Evolutionary conservation across 139 green algal genomes (phyloP).

Genomic region (Chlamydomonas sp.): DNA sequence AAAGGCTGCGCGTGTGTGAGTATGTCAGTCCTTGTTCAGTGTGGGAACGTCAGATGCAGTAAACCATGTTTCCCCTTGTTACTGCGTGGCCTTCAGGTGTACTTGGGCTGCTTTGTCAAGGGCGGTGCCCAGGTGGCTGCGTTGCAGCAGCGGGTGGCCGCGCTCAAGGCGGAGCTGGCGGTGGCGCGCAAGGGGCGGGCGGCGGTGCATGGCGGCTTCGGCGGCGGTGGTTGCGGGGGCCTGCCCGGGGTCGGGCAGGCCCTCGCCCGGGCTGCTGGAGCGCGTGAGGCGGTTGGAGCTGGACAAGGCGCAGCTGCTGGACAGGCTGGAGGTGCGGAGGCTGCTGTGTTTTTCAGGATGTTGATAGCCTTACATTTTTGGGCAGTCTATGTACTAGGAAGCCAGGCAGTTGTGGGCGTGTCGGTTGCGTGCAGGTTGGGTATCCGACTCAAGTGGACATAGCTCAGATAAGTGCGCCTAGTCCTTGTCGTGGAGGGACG

Average conservation of each 20-base stretch:
- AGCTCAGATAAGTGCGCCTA: too few relatives aligned
- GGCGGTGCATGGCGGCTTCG: background rate
- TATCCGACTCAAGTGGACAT: too few relatives aligned
- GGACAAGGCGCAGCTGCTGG: constrained; percentile 43
- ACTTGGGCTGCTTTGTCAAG: constrained; percentile 4
- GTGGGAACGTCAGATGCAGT: too few relatives aligned
- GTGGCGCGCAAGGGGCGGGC: background rate
- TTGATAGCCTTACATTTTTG: too few relatives aligned
- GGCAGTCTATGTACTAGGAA: too few relatives aligned
- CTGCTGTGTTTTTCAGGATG: background rate
- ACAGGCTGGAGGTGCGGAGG: constrained; percentile 29
- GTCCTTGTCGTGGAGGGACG: too few relatives aligned
- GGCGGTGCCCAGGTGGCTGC: constrained; percentile 9
- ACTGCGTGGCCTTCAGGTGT: background rate
- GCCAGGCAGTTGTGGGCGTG: too few relatives aligned
- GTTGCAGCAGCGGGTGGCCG: constrained; percentile 18
- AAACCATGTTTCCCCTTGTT: too few relatives aligned
- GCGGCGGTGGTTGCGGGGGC: background rate
- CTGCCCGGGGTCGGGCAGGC: too few relatives aligned
- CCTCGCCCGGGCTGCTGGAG: background rate
- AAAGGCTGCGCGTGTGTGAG: too few relatives aligned
- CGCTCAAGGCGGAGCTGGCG: constrained; percentile 16
- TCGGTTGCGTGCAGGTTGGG: too few relatives aligned
- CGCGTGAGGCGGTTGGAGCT: constrained; percentile 19
- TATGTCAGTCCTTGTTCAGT: too few relatives aligned